Evolutionary conservation across 768 basidiomycete genomes (phyloP).

Genomic region (Psilocybe tampanensis): DNA sequence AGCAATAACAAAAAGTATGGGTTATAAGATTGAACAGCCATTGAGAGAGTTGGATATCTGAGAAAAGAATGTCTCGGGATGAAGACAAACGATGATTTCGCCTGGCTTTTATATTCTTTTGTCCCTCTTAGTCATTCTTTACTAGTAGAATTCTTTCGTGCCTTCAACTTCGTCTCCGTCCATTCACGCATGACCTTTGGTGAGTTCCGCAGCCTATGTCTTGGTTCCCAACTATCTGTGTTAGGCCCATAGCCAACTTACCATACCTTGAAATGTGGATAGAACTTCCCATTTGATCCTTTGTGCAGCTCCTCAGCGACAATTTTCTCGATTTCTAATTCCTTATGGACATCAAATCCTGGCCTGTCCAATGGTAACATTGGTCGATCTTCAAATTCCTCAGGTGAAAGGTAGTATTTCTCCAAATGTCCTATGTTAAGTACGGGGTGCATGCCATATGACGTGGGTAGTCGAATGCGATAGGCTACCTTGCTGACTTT

Average conservation of each 20-base stretch:
- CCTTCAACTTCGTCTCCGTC: not conserved
- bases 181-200: not conserved
- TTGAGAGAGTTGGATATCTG: no score
- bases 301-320: not conserved
- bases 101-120: no score
- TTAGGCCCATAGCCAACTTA: not conserved
- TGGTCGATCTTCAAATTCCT: slow-evolving; percentile 14
- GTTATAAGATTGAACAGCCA: no score
- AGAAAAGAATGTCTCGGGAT: no score
- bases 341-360: not conserved
- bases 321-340: not conserved
- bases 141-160: not conserved
- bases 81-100: no score
- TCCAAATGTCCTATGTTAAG: slow-evolving; percentile 26
- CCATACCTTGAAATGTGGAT: not conserved
- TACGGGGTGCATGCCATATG: slow-evolving; percentile 26
- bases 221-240: not conserved
- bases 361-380: not conserved
- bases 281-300: not conserved
- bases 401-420: slow-evolving; percentile 18
- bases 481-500: slow-evolving; percentile 25
- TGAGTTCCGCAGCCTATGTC: not conserved
- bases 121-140: no score
- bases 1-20: no score
- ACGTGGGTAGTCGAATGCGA: slow-evolving; percentile 21